Percentiles rank a stretch among this genome's conserved stretches.
Evolutionary conservation across 805 yeast species (phyloP).

Genomic region (Starmerella powellii): DNA sequence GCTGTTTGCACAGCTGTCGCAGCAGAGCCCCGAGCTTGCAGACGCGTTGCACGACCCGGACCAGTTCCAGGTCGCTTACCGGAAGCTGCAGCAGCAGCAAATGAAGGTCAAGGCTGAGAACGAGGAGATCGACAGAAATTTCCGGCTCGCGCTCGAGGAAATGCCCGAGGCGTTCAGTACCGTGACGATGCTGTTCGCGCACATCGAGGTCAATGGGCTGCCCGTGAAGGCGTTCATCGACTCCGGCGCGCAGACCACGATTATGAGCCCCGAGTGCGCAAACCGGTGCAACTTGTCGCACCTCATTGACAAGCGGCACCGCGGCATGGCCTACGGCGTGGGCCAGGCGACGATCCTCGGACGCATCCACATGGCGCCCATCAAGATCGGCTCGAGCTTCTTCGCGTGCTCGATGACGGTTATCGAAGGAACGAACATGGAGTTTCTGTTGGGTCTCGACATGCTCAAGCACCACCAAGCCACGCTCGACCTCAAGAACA

Average conservation of each 20-base stretch:
- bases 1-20: slow-evolving; percentile 26
- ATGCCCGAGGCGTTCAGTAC: slow-evolving; percentile 81
- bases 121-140: slow-evolving; percentile 66
- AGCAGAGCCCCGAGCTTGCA: slow-evolving; percentile 39
- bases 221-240: slow-evolving; percentile 89
- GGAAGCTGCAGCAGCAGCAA: slow-evolving; percentile 39
- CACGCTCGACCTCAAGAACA: slow-evolving; percentile 55
- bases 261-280: slow-evolving; percentile 66
- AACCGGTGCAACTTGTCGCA: slow-evolving; percentile 56
- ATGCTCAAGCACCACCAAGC: slow-evolving; percentile 84
- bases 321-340: slow-evolving; percentile 81
- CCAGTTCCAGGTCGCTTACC: slow-evolving; percentile 36
- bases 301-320: slow-evolving; percentile 65
- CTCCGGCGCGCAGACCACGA: slow-evolving; percentile 88
- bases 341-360: slow-evolving; percentile 74
- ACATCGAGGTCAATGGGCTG: slow-evolving; percentile 64
- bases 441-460: slow-evolving; percentile 76
- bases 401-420: slow-evolving; percentile 62
- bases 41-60: slow-evolving; percentile 37
- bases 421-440: slow-evolving; percentile 44
- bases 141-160: slow-evolving; percentile 67
- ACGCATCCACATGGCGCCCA: slow-evolving; percentile 75
- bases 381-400: slow-evolving; percentile 55
- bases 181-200: slow-evolving; percentile 74
- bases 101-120: slow-evolving; percentile 32